Evolutionary conservation across 148 eudicot genomes (phyloP), one percentile per base, ranked within the genome.

Genomic region (Beta vulgaris): DNA sequence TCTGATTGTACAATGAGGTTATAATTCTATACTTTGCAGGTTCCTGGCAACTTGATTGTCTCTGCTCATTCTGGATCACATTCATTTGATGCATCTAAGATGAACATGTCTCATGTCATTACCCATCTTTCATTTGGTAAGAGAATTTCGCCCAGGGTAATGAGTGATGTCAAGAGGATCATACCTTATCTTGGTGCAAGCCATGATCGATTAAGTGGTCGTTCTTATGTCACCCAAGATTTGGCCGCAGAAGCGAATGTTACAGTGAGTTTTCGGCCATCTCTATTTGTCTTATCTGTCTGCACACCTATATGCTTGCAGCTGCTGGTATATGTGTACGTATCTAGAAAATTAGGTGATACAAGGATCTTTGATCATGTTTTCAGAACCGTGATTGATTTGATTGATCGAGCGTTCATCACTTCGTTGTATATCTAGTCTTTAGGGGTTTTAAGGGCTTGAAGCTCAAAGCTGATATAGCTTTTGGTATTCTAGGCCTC

Each of bases 41-140:
- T 95, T 78, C 97, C 99, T 42, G 99, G 99, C 53, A 87, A 89
- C 80, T 96, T 95, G 75, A 76, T 92, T 62, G 85, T 95, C 75
- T 89, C 96, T 61, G 96, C 99, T 83, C 97, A 78, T 63, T 95
- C 97, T 69, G 93, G 82, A 72, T 71, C 93, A 69, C 99, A 95
- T 84, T 95, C 99, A n/a, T 95, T 95, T 87, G 97, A 95, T 86
- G 91, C 90, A 79, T 86, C 94, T 49, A 83, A 79, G 87, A 95
- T 95, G 94, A 95, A 95, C 83, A 84, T 95, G 91, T 95, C 97
- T 25, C 97, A 92, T 79, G 70, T 83, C 57, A 80, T 95, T 74
- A 77, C 88, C 64, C 90, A 88, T 74, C 84, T 92, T 68, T 84
- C 93, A 58, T 95, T 95, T 78, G 99, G 99, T 37, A 88, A 85